Percentiles rank a stretch among this genome's conserved stretches.
phyloP scores from a whole-genome alignment of 1,284 basidiomycete genomes.

The Irpex rosettiformis region DNA sequence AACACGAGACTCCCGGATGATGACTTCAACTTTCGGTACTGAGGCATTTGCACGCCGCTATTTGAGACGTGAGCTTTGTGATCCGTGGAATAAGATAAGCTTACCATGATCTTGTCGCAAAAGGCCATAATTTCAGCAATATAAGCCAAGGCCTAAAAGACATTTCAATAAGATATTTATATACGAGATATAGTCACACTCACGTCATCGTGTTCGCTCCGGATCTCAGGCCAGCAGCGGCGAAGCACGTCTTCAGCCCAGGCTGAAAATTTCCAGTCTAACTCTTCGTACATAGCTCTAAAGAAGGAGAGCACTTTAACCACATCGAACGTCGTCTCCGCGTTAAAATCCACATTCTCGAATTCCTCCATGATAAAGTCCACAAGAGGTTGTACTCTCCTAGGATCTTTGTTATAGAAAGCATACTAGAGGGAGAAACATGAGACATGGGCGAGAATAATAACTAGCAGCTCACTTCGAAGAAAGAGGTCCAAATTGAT shows the following conservation, averaged over 20 bases:
- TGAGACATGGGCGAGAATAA: conserved; percentile 8
- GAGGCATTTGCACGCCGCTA: conserved; percentile 72
- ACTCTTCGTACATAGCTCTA: conserved; percentile 64
- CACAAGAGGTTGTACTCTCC: conserved; percentile 77
- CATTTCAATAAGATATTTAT: neutral
- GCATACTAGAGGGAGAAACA: conserved; percentile 46
- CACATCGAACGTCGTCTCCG: conserved; percentile 73
- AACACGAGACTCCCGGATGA: conserved; percentile 70
- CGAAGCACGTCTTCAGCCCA: conserved; percentile 71
- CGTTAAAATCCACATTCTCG: conserved; percentile 64
- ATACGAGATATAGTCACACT: conserved; percentile 18
- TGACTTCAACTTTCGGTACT: conserved; percentile 60
- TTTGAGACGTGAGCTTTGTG: conserved; percentile 2
- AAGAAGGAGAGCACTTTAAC: conserved; percentile 60
- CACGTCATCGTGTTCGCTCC: conserved; percentile 80
- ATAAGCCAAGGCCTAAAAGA: conserved; percentile 57
- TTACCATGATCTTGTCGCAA: conserved; percentile 69
- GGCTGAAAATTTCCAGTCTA: conserved; percentile 76
- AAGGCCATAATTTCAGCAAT: conserved; percentile 75
- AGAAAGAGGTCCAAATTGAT: conserved; percentile 64
- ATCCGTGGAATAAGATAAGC: neutral
- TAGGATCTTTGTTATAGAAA: conserved; percentile 80
- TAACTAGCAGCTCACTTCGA: conserved; percentile 45
- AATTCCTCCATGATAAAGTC: conserved; percentile 70
- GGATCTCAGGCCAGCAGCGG: conserved; percentile 69